Percentiles rank a stretch among this genome's conserved stretches.
These are phyloP conservation scores for Chaetomium cochliodes DNA, from an alignment of 495 filamentous ascomycete species.

Conservation along the genomic window DNA sequence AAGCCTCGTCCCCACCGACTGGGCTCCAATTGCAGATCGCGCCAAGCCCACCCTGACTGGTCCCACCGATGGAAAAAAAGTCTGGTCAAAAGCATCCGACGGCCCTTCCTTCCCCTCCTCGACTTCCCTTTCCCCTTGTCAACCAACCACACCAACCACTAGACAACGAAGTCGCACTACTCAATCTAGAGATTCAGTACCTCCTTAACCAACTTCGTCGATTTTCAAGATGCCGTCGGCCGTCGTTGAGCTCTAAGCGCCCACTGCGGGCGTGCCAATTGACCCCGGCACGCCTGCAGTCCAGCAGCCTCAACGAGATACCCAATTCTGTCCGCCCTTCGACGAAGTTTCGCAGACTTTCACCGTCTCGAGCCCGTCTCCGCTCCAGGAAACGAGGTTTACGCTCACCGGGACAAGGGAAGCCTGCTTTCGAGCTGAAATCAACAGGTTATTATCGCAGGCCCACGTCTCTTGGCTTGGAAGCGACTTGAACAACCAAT, in stretches of 20 bases:
- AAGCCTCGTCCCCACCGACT: slow-evolving; percentile 27
- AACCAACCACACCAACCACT: slow-evolving; percentile 38
- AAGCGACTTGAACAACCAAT: slow-evolving; percentile 11
- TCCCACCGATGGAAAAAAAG: slow-evolving; percentile 36
- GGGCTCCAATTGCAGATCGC: slow-evolving; percentile 6
- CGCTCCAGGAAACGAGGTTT: slow-evolving; percentile 20
- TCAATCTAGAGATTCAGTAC: slow-evolving; percentile 42
- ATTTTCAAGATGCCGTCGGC: slow-evolving; percentile 74
- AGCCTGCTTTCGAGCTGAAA: slow-evolving; percentile 38
- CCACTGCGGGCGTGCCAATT: slow-evolving; percentile 67
- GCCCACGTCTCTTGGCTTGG: slow-evolving; percentile 25
- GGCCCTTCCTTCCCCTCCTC: slow-evolving; percentile 36
- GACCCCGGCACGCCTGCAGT: slow-evolving; percentile 55
- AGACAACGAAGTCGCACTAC: slow-evolving; percentile 72
- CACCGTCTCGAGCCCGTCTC: slow-evolving; percentile 42
- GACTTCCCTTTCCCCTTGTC: slow-evolving; percentile 37
- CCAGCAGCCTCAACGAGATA: slow-evolving; percentile 80
- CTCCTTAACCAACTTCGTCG: slow-evolving; percentile 66
- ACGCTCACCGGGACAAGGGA: slow-evolving; percentile 24
- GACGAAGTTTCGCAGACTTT: slow-evolving; percentile 67
- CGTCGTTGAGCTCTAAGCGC: slow-evolving; percentile 92
- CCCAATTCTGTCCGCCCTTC: slow-evolving; percentile 65
- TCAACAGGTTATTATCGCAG: slow-evolving; percentile 28
- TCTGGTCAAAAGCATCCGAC: slow-evolving; percentile 39
- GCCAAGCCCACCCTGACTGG: slow-evolving; percentile 13